Evolutionary conservation across 345 rosid species (phyloP), one percentile per base, ranked within the genome.

Genomic region (Chamaenerion angustifolium): DNA sequence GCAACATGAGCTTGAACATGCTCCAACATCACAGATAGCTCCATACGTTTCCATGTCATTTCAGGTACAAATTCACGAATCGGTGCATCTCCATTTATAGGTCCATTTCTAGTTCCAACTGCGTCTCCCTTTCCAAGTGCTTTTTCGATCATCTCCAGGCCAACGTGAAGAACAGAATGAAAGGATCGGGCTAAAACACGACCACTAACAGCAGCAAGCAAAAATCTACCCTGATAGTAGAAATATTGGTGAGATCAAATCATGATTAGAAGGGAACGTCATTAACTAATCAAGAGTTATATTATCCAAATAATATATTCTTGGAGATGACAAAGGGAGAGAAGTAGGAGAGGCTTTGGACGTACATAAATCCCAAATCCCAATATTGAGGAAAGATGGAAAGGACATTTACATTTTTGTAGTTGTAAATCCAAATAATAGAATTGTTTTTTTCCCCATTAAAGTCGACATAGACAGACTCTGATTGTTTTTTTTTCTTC

Each of bases 1-100:
- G 98, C 96, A 70, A 92, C 98, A 71, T 92, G 98, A 63, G 96
- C 98, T 65, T 92, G 98, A 40, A 92, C 98, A 69, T 71, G 84
- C 75, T 84, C 88, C 77, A 92, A 62, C 98, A 92, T 92, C 43
- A 92, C 98, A 43, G 98, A 87, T 50, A 78, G 74, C 64, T 92
- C 96, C 77, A 59, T 87, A 43, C 80, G 81, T 54, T 79, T 84
- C 94, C 89, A 84, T 56, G 89, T 76, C 96, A 92, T 84, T 72
- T 84, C 90, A 69, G 95, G 96, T 54, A 72, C 79, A 71, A 46
- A 60, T 60, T 92, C 98, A 56, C 83, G 85, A 65, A 82, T 61
- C 42, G 76, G 71, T 43, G 65, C 73, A 60, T 75, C 71, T 66
- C 56, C 81, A 55, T 71, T 68, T 31, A 31, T 31, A 31, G 37